phyloP scores from a whole-genome alignment of 78 protist genomes.

The Speleostelium caveatum region DNA sequence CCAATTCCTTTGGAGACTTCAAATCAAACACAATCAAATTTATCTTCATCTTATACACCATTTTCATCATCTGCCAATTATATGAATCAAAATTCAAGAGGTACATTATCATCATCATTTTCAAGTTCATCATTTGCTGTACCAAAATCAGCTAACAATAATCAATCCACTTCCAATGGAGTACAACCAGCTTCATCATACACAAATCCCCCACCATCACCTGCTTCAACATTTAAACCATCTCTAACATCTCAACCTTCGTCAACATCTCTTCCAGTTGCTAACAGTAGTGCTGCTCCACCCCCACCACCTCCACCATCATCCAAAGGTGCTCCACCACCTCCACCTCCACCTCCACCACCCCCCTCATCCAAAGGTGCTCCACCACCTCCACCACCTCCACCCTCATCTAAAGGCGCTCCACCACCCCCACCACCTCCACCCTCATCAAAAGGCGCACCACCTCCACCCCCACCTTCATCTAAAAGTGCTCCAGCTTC shows the following conservation, averaged over 20 bases:
- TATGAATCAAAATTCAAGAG: background rate
- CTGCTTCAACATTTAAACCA: background rate
- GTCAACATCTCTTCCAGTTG: background rate
- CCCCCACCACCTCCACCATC: conserved; percentile 18
- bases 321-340: conserved; percentile 4
- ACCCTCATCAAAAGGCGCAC: background rate
- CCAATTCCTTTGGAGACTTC: conserved; percentile 5
- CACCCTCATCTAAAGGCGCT: background rate
- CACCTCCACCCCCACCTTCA: conserved; percentile 43
- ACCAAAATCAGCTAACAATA: background rate
- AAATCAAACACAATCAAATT: background rate
- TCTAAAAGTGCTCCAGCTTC: background rate
- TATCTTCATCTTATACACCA: conserved; percentile 7
- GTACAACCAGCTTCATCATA: background rate
- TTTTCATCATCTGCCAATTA: background rate
- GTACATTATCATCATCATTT: background rate
- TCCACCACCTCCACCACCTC: conserved; percentile 6
- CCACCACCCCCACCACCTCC: conserved; percentile 24
- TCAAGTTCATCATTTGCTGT: background rate
- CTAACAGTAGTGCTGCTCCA: background rate
- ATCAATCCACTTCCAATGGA: background rate
- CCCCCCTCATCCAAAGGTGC: background rate
- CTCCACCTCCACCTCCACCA: conserved; percentile 32
- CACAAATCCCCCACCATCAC: background rate
- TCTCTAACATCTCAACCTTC: background rate